Evolutionary conservation across 2,329 filamentous ascomycete genomes (phyloP).

Genomic region (Tolypocladium cylindrosporum): DNA sequence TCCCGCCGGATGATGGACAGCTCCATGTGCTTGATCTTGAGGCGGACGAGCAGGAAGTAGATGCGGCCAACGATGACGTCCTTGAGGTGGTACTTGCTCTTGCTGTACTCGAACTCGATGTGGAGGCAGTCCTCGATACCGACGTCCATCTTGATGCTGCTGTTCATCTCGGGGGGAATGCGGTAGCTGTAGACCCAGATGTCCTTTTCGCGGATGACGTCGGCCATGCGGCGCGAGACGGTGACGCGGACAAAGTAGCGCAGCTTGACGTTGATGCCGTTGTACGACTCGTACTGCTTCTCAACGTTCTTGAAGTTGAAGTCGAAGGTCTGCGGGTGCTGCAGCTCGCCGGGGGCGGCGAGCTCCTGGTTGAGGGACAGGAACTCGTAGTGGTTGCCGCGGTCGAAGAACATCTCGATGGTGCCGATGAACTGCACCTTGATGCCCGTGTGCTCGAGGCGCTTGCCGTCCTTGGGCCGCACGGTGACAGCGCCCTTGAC

Average conservation of each 20-base stretch:
- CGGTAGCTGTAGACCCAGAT: constrained; percentile 99
- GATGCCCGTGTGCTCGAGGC: constrained; percentile 95
- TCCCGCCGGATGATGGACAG: constrained; percentile 93
- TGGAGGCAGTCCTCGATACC: constrained; percentile 98
- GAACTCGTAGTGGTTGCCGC: constrained; percentile 98
- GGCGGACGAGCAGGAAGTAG: constrained; percentile 90
- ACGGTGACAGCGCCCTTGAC: constrained; percentile 95
- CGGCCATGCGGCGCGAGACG: constrained; percentile 91
- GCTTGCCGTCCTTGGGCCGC: constrained; percentile 93
- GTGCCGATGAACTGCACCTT: constrained; percentile 99
- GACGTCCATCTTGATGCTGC: constrained; percentile 99
- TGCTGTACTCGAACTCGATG: constrained; percentile 99
- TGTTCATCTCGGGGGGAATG: constrained; percentile 96
- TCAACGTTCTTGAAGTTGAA: constrained; percentile 99
- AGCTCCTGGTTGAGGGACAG: constrained; percentile 94
- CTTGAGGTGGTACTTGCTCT: constrained; percentile 98
- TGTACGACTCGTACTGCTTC: constrained; percentile 99
- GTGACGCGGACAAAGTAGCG: constrained; percentile 98
- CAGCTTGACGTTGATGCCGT: constrained; percentile 98
- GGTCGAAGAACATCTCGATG: constrained; percentile 99
- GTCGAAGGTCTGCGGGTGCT: constrained; percentile 96
- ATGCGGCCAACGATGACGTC: constrained; percentile 98
- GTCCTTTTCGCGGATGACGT: constrained; percentile 97
- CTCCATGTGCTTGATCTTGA: constrained; percentile 99
- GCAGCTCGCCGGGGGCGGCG: constrained; percentile 90